Base-by-base conservation (phyloP, 1,284 basidiomycete genomes). In the Malassezia psittaci region DNA sequence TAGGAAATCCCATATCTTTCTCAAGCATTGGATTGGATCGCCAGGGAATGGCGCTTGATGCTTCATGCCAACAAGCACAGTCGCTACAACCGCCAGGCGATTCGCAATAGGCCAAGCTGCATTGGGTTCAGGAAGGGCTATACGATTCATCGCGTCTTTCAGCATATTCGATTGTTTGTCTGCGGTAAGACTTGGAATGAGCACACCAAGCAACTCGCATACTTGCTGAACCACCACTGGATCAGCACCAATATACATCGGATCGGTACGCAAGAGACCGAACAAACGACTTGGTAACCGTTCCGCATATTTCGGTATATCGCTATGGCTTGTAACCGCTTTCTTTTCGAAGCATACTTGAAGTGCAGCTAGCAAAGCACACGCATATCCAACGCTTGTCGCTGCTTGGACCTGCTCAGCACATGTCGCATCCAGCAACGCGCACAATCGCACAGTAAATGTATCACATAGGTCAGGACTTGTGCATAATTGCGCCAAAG, bases 381-480 rank as follows among this genome's bases (percentile, higher is more conserved):
- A 52, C 12, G 63, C 68, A 52, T 74, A 74, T 10, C 69, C 71
- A 3, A 65, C 52, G 37, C 66, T 66, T 6, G 58, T 59, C 9
- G 67, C 64, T 8, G 56, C 54, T 12, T 77, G 78, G 3, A 86
- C 77, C 18, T 13, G 24, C 8, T 80, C 79, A 61, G 91, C 83
- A 12, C 94, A 75, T 5, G 85, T 77, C 53, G 86, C 83, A 1
- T 90, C 86, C 24, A 96, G 78, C 74, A 89, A 88, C 1, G 85
- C 84, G 0, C 81, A 82, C 11, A 96, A 77, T 19, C 86, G 83
- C 43, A 89, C 81, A 38, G 89, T 83, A 32, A 96, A 80, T 6
- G 81, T 84, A 71, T 90, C 88, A 75, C 94, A 96, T 24, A 96
- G 79, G 19, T 83, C 80, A 0, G 86, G 80, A 43, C 85, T 82